These are phyloP conservation scores for Naumovozyma baii DNA, from an alignment of 805 yeast species.

Conservation along the genomic window DNA sequence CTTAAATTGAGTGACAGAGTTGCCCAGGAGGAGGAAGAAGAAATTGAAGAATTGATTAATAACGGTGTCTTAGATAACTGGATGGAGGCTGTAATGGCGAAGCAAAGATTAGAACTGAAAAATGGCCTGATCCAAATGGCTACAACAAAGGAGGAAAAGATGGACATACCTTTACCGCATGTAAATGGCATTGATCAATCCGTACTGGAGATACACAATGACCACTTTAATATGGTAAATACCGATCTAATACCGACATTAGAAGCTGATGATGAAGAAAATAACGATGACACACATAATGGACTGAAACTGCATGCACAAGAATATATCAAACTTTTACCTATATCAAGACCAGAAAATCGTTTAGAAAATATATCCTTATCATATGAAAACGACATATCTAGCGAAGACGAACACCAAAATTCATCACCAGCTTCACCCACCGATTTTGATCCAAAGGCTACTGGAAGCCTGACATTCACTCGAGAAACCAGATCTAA, in stretches of 20 bases:
- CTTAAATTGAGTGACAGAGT: slow-evolving; percentile 8
- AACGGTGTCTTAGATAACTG: slow-evolving; percentile 32
- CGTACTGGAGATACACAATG: slow-evolving; percentile 6
- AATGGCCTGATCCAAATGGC: not conserved
- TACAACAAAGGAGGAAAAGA: not conserved
- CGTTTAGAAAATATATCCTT: slow-evolving; percentile 23
- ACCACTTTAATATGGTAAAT: slow-evolving; percentile 1
- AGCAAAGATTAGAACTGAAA: slow-evolving; percentile 20
- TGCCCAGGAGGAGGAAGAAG: slow-evolving; percentile 10
- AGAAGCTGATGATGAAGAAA: slow-evolving; percentile 29
- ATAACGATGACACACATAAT: slow-evolving; percentile 1
- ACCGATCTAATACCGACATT: slow-evolving; percentile 10
- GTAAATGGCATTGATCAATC: slow-evolving; percentile 21
- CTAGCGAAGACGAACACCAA: slow-evolving; percentile 2
- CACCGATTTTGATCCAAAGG: not conserved
- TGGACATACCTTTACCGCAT: slow-evolving; percentile 11
- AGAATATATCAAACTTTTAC: slow-evolving; percentile 34
- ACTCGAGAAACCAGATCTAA: slow-evolving; percentile 8
- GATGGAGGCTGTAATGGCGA: slow-evolving; percentile 27
- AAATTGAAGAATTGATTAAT: slow-evolving; percentile 24
- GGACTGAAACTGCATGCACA: slow-evolving; percentile 2
- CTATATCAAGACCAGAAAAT: slow-evolving; percentile 29
- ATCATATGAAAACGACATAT: slow-evolving; percentile 16
- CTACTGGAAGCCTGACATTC: slow-evolving; percentile 2
- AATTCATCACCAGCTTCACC: not conserved